Conservation (phyloP, 2,329 filamentous ascomycete genomes). For the Ophiostoma australiae region DNA sequence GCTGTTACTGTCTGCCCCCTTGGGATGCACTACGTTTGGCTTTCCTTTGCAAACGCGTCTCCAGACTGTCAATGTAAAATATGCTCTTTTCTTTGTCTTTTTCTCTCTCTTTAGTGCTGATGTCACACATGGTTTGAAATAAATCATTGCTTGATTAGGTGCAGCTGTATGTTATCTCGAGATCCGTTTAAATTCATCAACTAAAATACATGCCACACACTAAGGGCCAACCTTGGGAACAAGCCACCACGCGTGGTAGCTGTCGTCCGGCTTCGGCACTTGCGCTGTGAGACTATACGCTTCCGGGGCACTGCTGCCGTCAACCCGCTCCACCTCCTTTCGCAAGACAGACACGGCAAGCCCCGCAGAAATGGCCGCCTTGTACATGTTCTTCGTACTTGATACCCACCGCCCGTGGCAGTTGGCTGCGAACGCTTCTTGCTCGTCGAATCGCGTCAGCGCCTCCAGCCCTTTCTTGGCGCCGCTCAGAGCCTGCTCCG, state of each 20-base stretch:
- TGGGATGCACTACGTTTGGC: neutral
- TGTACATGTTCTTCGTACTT: slow-evolving; percentile 56
- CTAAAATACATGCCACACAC: neutral
- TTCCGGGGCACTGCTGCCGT: slow-evolving; percentile 15
- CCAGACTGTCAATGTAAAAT: slow-evolving; percentile 15
- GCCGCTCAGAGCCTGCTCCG: slow-evolving; percentile 43
- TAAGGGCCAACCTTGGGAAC: slow-evolving; percentile 46
- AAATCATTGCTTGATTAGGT: neutral
- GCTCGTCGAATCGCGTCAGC: slow-evolving; percentile 47
- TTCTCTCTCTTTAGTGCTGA: neutral
- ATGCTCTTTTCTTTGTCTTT: neutral
- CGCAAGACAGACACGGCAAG: slow-evolving; percentile 58
- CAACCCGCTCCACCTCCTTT: slow-evolving; percentile 45
- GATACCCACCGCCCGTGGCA: slow-evolving; percentile 59
- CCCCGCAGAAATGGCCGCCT: slow-evolving; percentile 65
- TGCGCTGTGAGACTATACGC: slow-evolving; percentile 44
- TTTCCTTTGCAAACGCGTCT: neutral
- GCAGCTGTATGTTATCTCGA: neutral
- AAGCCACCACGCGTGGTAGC: slow-evolving; percentile 62
- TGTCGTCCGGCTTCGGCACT: slow-evolving; percentile 48
- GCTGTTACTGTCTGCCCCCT: neutral
- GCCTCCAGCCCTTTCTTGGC: slow-evolving; percentile 55
- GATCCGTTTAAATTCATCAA: neutral
- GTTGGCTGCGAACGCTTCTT: slow-evolving; percentile 44
- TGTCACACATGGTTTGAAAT: neutral